Percentiles rank a stretch among this genome's conserved stretches.
Conservation (phyloP, 768 basidiomycete genomes). For the Auricularia cornea region DNA sequence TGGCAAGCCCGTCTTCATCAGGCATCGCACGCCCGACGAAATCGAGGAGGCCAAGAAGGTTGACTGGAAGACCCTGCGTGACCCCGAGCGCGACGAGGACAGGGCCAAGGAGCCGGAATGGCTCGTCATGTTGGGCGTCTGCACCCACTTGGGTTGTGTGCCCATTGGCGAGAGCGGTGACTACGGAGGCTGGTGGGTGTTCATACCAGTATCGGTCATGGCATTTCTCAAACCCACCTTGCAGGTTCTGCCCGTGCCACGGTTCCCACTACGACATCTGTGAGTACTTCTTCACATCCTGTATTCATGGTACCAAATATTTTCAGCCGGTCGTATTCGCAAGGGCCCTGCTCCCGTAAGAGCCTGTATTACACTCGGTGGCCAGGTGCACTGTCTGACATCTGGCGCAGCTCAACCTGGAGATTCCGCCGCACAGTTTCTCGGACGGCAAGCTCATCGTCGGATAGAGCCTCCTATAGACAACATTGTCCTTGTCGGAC, state of each 20-base stretch:
- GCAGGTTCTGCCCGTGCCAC: conserved; percentile 95
- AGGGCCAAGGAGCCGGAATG: conserved; percentile 94
- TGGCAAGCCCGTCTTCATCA: conserved; percentile 98
- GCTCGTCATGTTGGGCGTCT: conserved; percentile 87
- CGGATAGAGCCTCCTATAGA: conserved; percentile 43
- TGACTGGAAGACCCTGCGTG: conserved; percentile 83
- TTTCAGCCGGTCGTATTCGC: conserved; percentile 81
- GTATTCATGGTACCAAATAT: not conserved
- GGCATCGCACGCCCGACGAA: conserved; percentile 87
- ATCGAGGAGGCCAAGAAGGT: conserved; percentile 82
- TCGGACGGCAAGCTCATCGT: conserved; percentile 79
- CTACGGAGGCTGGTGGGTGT: conserved; percentile 89
- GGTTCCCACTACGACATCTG: conserved; percentile 98
- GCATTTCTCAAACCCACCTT: not conserved
- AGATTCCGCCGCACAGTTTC: conserved; percentile 84
- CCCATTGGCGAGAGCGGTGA: conserved; percentile 97
- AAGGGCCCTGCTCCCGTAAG: conserved; percentile 94
- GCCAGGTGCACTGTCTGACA: conserved; percentile 6
- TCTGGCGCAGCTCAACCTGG: conserved; percentile 70
- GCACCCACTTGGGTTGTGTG: conserved; percentile 98
- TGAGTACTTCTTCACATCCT: conserved; percentile 29
- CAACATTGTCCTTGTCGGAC: not conserved
- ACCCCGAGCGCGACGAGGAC: conserved; percentile 84
- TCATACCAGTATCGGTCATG: not conserved
- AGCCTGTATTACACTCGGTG: not conserved